These are phyloP conservation scores for Prosopis cineraria DNA, from an alignment of 306 rosid genomes.

Conservation along the genomic window DNA sequence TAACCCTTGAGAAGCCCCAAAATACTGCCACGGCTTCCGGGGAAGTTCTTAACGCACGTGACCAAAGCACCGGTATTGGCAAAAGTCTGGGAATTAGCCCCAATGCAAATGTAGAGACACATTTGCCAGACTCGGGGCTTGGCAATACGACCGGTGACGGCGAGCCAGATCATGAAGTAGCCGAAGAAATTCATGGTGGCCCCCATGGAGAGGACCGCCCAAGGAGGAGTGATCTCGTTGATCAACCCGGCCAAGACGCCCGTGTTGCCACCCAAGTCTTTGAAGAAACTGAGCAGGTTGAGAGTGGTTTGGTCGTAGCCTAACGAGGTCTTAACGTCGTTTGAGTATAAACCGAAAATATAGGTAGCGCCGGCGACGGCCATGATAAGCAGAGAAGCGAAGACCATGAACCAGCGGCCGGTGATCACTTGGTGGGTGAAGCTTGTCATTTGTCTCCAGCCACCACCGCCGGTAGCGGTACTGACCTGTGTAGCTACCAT, in stretches of 20 bases:
- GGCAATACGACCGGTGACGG: conserved; percentile 47
- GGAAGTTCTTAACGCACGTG: conserved; percentile 66
- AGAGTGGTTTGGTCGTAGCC: conserved; percentile 80
- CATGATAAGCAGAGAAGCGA: conserved; percentile 68
- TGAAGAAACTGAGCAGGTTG: conserved; percentile 78
- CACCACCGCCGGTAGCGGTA: neutral
- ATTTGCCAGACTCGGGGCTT: conserved; percentile 69
- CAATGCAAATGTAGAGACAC: conserved; percentile 74
- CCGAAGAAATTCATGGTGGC: conserved; percentile 70
- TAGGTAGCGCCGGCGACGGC: conserved; percentile 70
- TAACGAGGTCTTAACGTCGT: conserved; percentile 50
- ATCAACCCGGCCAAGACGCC: conserved; percentile 63
- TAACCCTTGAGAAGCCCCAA: conserved; percentile 73
- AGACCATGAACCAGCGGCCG: conserved; percentile 76
- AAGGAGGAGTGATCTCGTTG: conserved; percentile 65
- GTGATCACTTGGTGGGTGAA: conserved; percentile 41
- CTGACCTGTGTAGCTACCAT: conserved; percentile 33
- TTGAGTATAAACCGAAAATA: conserved; percentile 64
- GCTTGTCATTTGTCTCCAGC: conserved; percentile 25
- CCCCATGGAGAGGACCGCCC: conserved; percentile 64
- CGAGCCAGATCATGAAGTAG: conserved; percentile 81
- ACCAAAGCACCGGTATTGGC: conserved; percentile 68
- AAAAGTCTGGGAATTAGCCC: conserved; percentile 70
- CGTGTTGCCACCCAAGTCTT: conserved; percentile 68
- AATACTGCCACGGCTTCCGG: conserved; percentile 64